Conservation (phyloP, 345 rosid genomes). For the Citrus medica region DNA sequence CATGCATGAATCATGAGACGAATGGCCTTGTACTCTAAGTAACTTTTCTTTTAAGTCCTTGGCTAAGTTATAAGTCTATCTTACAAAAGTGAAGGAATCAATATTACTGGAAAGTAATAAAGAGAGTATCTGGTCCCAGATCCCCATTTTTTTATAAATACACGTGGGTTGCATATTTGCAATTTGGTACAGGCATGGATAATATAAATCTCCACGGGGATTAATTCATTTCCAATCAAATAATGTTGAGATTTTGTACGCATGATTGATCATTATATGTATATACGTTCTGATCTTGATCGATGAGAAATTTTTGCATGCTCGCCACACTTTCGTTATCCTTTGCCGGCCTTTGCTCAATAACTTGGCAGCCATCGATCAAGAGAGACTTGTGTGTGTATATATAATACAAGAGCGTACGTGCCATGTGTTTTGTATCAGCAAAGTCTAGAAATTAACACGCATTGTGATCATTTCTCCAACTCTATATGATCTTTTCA, state of each 20-base stretch:
- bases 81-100: constrained; percentile 6
- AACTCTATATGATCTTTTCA: too few relatives aligned
- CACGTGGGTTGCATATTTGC: background rate
- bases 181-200: background rate
- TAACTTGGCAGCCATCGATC: too few relatives aligned
- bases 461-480: too few relatives aligned
- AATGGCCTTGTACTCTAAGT: background rate
- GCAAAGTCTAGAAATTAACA: too few relatives aligned
- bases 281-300: too few relatives aligned
- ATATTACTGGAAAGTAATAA: too few relatives aligned
- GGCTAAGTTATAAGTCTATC: background rate
- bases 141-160: background rate
- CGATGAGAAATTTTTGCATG: too few relatives aligned
- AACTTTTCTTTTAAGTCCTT: background rate
- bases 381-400: too few relatives aligned
- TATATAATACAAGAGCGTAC: too few relatives aligned
- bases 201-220: background rate
- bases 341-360: background rate
- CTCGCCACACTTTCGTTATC: background rate
- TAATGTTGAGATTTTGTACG: background rate
- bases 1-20: background rate
- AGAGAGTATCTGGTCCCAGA: background rate
- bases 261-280: too few relatives aligned
- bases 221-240: background rate
- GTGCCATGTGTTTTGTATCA: too few relatives aligned